Evolutionary conservation across 495 filamentous ascomycete genomes (phyloP).

Genomic region (Sordaria brevicollis): DNA sequence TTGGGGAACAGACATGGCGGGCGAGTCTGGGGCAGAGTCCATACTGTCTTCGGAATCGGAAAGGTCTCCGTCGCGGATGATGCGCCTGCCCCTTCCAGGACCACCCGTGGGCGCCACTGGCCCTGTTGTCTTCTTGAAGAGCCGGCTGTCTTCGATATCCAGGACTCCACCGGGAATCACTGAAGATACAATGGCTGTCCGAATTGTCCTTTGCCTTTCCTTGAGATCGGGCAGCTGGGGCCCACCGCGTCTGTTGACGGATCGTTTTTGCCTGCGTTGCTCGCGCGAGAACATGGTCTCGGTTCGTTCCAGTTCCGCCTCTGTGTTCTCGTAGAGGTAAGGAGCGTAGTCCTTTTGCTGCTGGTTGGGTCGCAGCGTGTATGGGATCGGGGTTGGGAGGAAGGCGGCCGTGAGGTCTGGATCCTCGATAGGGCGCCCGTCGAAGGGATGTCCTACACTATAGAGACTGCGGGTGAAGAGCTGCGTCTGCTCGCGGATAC

Average conservation of each 20-base stretch:
- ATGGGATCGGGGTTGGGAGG: slow-evolving; percentile 71
- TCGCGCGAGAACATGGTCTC: slow-evolving; percentile 90
- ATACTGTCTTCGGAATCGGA: slow-evolving; percentile 85
- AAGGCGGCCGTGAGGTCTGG: slow-evolving; percentile 77
- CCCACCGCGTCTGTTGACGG: slow-evolving; percentile 85
- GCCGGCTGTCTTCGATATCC: slow-evolving; percentile 70
- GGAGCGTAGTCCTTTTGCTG: slow-evolving; percentile 88
- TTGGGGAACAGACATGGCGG: slow-evolving; percentile 61
- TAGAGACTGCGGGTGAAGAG: slow-evolving; percentile 90
- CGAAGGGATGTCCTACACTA: slow-evolving; percentile 86
- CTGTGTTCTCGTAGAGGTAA: slow-evolving; percentile 86
- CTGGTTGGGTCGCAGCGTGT: slow-evolving; percentile 78
- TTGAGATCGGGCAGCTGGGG: slow-evolving; percentile 94
- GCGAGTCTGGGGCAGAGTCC: slow-evolving; percentile 77
- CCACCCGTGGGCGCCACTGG: slow-evolving; percentile 25
- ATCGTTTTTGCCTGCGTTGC: slow-evolving; percentile 86
- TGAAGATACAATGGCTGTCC: slow-evolving; percentile 81
- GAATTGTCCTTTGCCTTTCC: slow-evolving; percentile 82
- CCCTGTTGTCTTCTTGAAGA: slow-evolving; percentile 57
- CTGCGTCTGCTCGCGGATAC: slow-evolving; percentile 90
- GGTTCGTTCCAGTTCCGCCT: slow-evolving; percentile 79
- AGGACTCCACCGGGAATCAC: slow-evolving; percentile 78
- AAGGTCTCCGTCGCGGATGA: slow-evolving; percentile 59
- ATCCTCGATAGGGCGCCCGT: slow-evolving; percentile 87
- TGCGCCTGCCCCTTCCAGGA: slow-evolving; percentile 45